Conservation (phyloP, 2,329 filamentous ascomycete species). For the Basipetospora chlamydospora region DNA sequence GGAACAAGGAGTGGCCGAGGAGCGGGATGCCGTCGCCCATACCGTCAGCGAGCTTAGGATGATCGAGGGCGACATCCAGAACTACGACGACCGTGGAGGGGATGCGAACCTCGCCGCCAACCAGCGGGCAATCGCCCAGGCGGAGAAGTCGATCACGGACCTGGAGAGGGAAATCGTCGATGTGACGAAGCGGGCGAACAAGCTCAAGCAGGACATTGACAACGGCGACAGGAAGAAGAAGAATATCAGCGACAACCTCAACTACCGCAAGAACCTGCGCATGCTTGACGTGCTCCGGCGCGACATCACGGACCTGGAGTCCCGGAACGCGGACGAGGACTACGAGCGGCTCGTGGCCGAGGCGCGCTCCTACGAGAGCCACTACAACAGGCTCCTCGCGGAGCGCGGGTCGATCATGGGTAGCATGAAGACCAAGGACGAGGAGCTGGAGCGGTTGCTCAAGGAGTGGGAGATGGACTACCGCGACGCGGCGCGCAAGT, state of each 20-base stretch:
- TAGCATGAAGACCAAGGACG: slow-evolving; percentile 70
- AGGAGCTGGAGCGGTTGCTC: slow-evolving; percentile 58
- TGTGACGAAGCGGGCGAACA: slow-evolving; percentile 58
- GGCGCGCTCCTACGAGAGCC: slow-evolving; percentile 49
- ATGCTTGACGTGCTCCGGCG: slow-evolving; percentile 50
- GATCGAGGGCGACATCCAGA: slow-evolving; percentile 62
- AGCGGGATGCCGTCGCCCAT: slow-evolving; percentile 55
- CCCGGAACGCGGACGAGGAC: slow-evolving; percentile 70
- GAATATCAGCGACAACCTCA: slow-evolving; percentile 78
- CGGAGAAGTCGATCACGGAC: slow-evolving; percentile 51
- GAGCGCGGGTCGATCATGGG: slow-evolving; percentile 63
- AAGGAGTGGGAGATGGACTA: slow-evolving; percentile 78
- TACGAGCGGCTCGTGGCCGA: slow-evolving; percentile 60
- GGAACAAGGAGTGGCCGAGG: slow-evolving; percentile 57
- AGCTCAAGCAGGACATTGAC: slow-evolving; percentile 60
- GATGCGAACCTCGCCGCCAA: slow-evolving; percentile 55
- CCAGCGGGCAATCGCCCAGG: slow-evolving; percentile 49
- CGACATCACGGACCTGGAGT: slow-evolving; percentile 62
- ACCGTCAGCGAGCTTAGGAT: slow-evolving; percentile 65
- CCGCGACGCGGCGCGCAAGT: slow-evolving; percentile 64
- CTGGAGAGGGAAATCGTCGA: slow-evolving; percentile 54
- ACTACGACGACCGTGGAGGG: slow-evolving; percentile 65
- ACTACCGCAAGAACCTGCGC: slow-evolving; percentile 62
- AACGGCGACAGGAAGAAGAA: slow-evolving; percentile 73
- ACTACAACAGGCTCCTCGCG: slow-evolving; percentile 55